Percentiles rank a stretch among this genome's conserved stretches.
phyloP scores from a whole-genome alignment of 2,329 filamentous ascomycete genomes.

The Zelopaecilomyces penicillatus region DNA sequence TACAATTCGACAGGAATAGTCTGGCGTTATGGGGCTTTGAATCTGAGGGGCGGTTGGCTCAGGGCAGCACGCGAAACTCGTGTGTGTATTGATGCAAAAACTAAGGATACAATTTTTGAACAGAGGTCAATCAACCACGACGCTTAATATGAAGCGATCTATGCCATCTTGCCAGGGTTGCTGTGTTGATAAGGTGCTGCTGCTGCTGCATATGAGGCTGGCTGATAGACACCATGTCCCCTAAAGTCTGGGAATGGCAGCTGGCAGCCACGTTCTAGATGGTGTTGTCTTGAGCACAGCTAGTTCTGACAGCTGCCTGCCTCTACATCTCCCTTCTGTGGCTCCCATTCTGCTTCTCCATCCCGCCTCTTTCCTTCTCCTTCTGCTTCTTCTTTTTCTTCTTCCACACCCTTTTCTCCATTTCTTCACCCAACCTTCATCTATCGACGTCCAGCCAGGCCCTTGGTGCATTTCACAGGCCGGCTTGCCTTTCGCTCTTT shows the following conservation, averaged over 20 bases:
- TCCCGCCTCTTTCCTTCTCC: constrained; percentile 6
- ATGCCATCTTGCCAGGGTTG: not conserved
- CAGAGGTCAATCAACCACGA: not conserved
- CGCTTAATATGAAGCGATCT: not conserved
- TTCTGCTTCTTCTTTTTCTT: not conserved
- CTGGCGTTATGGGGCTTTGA: constrained; percentile 2
- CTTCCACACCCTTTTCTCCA: not conserved
- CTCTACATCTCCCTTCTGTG: not conserved
- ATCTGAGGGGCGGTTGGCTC: too few species aligned
- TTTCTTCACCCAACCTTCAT: not conserved
- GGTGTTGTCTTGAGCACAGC: not conserved
- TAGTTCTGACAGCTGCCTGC: constrained; percentile 3
- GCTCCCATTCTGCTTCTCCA: constrained; percentile 6
- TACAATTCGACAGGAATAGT: not conserved
- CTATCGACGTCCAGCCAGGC: too few species aligned
- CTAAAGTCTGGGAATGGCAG: not conserved
- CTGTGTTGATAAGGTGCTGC: not conserved
- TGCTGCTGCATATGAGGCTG: too few species aligned
- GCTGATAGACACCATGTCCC: too few species aligned
- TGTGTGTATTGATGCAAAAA: too few species aligned
- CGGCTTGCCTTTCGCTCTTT: too few species aligned
- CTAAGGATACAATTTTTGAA: not conserved
- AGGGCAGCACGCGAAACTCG: too few species aligned
- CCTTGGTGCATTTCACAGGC: too few species aligned
- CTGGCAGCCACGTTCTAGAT: not conserved